Evolutionary conservation across 257 asterid species (phyloP).

Genomic region (Ilex asprella): DNA sequence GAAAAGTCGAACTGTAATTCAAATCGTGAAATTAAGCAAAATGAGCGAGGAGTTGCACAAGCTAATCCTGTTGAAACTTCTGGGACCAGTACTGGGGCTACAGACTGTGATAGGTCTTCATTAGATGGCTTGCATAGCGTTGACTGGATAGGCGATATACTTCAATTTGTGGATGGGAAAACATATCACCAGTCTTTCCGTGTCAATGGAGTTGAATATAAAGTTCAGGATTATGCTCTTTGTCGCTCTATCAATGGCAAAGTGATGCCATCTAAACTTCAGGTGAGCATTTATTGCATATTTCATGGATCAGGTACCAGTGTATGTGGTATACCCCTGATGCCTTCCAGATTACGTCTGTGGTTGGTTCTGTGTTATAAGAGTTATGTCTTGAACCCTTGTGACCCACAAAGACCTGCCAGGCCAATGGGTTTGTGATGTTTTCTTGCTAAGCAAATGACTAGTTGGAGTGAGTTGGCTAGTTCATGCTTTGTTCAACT

Average conservation of each 20-base stretch:
- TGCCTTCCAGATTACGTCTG: neutral
- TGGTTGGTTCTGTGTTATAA: neutral
- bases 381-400: neutral
- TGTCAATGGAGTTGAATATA: conserved; percentile 58
- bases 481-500: no score
- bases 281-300: conserved; percentile 44
- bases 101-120: conserved; percentile 29
- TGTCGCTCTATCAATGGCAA: conserved; percentile 43
- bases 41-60: conserved; percentile 26
- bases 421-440: neutral
- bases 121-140: conserved; percentile 38
- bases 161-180: conserved; percentile 53
- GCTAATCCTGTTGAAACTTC: conserved; percentile 38
- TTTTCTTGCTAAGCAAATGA: neutral
- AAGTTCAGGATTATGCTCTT: conserved; percentile 54
- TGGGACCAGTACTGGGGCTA: conserved; percentile 21
- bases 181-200: conserved; percentile 54
- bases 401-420: neutral
- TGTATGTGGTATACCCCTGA: neutral
- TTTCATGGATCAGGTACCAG: neutral
- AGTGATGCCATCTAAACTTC: conserved; percentile 69
- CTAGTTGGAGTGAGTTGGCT: neutral
- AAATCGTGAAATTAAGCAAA: neutral
- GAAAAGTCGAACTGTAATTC: conserved; percentile 14
- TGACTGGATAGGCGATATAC: conserved; percentile 61